These are phyloP conservation scores for Tremella fuciformis DNA, from an alignment of 768 basidiomycete species.

Conservation along the genomic window DNA sequence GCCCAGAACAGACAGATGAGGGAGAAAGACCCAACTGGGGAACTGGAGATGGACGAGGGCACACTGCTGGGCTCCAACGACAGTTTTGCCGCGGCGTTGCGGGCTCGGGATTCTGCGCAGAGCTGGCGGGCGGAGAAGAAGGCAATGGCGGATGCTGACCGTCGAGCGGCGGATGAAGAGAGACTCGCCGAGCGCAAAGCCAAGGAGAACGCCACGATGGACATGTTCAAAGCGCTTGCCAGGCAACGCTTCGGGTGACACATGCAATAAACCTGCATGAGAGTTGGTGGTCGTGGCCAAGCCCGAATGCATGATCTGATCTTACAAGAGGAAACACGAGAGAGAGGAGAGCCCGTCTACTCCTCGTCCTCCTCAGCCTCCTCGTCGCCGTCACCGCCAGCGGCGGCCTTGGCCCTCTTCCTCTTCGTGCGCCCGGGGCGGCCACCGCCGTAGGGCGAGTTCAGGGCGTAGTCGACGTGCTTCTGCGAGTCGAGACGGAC, in stretches of 20 bases:
- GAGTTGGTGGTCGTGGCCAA: too few relatives aligned
- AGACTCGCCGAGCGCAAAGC: slow-evolving; percentile 64
- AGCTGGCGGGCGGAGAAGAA: slow-evolving; percentile 59
- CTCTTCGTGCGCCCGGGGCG: slow-evolving; percentile 88
- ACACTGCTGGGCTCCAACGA: slow-evolving; percentile 72
- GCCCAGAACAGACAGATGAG: slow-evolving; percentile 66
- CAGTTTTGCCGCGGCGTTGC: slow-evolving; percentile 76
- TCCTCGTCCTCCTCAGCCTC: slow-evolving; percentile 85
- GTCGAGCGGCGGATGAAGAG: slow-evolving; percentile 60
- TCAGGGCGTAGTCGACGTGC: slow-evolving; percentile 98
- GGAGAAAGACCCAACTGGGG: slow-evolving; percentile 67
- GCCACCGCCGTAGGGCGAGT: slow-evolving; percentile 93
- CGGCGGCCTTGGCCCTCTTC: slow-evolving; percentile 91
- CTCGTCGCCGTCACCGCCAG: slow-evolving; percentile 83
- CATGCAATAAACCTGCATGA: background rate
- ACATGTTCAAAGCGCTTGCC: slow-evolving; percentile 87
- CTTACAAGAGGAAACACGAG: slow-evolving; percentile 1
- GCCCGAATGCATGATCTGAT: background rate
- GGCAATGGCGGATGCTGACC: slow-evolving; percentile 50
- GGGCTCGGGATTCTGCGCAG: slow-evolving; percentile 69
- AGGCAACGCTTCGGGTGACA: slow-evolving; percentile 73
- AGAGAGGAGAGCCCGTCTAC: slow-evolving; percentile 24
- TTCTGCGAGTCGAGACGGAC: slow-evolving; percentile 99
- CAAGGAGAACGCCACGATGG: slow-evolving; percentile 90
- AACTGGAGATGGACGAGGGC: slow-evolving; percentile 69